Percentiles rank a stretch among this genome's conserved stretches.
Evolutionary conservation across 257 asterid species (phyloP).

Genomic region (Gentiana dahurica): DNA sequence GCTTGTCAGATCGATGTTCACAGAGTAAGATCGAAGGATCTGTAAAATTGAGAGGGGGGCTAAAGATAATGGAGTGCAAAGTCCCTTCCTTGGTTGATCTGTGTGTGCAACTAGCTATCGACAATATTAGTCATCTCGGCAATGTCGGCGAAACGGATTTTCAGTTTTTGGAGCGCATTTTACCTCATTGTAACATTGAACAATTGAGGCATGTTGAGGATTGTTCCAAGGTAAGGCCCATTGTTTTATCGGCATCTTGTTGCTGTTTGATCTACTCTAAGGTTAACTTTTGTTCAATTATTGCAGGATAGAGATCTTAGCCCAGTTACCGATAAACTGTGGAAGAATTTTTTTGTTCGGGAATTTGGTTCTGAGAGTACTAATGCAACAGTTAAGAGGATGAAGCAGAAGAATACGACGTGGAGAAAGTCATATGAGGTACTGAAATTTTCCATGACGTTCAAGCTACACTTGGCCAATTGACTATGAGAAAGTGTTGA

Average conservation of each 20-base stretch:
- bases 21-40: slow-evolving; percentile 8
- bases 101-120: slow-evolving; percentile 59
- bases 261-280: not conserved
- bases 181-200: slow-evolving; percentile 61
- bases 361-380: slow-evolving; percentile 44
- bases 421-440: slow-evolving; percentile 78
- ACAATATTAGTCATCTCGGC: slow-evolving; percentile 66
- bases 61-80: slow-evolving; percentile 15
- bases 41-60: not conserved
- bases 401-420: slow-evolving; percentile 33
- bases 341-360: slow-evolving; percentile 53
- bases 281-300: not conserved
- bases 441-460: slow-evolving; percentile 6
- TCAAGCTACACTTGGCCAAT: not conserved
- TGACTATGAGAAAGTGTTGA: not conserved
- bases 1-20: slow-evolving; percentile 1
- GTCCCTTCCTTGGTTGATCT: slow-evolving; percentile 69
- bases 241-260: not conserved
- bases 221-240: slow-evolving; percentile 39
- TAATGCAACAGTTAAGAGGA: slow-evolving; percentile 33
- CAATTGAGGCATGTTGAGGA: slow-evolving; percentile 62
- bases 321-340: slow-evolving; percentile 52
- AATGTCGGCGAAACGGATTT: slow-evolving; percentile 73
- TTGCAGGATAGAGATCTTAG: slow-evolving; percentile 78
- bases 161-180: slow-evolving; percentile 61